A percentile compares a stretch with the other conserved stretches of the same genome.
phyloP scores from a whole-genome alignment of 1,139 yeast genomes.

The Hyphopichia pseudoburtonii region DNA sequence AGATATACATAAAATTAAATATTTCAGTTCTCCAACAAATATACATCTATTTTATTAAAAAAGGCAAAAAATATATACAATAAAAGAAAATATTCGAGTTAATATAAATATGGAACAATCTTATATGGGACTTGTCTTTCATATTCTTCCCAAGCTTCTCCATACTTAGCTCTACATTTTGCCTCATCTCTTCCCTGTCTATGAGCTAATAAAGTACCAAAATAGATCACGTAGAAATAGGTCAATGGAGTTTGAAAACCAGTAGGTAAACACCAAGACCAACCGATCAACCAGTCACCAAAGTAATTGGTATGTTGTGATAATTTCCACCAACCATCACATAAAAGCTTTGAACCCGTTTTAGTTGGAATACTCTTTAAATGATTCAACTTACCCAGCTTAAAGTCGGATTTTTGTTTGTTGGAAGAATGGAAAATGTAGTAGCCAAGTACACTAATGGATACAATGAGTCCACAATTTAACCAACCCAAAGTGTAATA shows the following conservation, averaged over 20 bases:
- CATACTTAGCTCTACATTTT: slow-evolving; percentile 85
- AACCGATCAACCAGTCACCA: slow-evolving; percentile 93
- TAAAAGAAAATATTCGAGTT: no score
- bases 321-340: slow-evolving; percentile 95
- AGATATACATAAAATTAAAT: no score
- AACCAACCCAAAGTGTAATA: slow-evolving; percentile 56
- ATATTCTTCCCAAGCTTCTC: slow-evolving; percentile 81
- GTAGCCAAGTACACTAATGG: slow-evolving; percentile 60
- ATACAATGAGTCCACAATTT: slow-evolving; percentile 33
- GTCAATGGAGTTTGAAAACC: slow-evolving; percentile 81
- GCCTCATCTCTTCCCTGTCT: slow-evolving; percentile 91
- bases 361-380: slow-evolving; percentile 68
- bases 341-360: slow-evolving; percentile 76
- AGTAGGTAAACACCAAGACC: slow-evolving; percentile 92
- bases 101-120: slow-evolving; percentile 86
- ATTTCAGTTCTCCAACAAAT: background rate
- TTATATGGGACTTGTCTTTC: slow-evolving; percentile 80
- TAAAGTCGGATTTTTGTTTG: slow-evolving; percentile 80
- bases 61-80: background rate
- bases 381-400: slow-evolving; percentile 69
- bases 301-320: slow-evolving; percentile 93
- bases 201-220: slow-evolving; percentile 78
- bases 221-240: slow-evolving; percentile 82
- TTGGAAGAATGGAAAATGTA: slow-evolving; percentile 83
- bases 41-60: background rate